Evolutionary conservation across 148 eudicot species (phyloP), one percentile per base, ranked within the genome.

Genomic region (Camellia japonica): DNA sequence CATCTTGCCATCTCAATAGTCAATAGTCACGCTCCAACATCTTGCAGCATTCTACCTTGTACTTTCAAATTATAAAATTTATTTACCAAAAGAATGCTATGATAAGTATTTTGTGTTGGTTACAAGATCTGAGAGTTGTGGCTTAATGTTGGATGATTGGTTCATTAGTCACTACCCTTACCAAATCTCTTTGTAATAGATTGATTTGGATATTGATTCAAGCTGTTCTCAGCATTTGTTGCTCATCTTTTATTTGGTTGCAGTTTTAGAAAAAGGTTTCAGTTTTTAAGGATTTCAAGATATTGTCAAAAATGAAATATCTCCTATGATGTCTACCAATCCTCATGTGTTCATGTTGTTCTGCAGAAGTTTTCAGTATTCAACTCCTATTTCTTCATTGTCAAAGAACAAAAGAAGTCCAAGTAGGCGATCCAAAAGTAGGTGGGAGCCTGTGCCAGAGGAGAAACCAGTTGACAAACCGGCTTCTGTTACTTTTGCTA

Each of bases 401-500:
- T 76, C 89, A 64, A 86, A 83, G 61, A 89, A 84, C 75, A 89
- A 84, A 87, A 91, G 90, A 88, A 96, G 98, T 82, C 97, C 98
- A 18, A 88, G 84, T 83, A 91, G 98, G 84, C 92, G 99, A 68
- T 68, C 92, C 69, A 96, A 96, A 85, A 96, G 98, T 90, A 87
- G 99, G 85, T 96, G 99, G 99, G 99, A 96, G 86, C 99, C 99
- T 82, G 52, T 96, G 78, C 82, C 89, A 71, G 98, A 91, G 82
- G 93, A 91, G 73, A 92, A 92, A 68, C 76, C 82, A 77, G 85
- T 80, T 73, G 88, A 88, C 65, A 90, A 87, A 79, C 84, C 85
- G 16, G 75, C 84, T 55, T 65, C 91, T 68, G 76, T 82, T 67
- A 80, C 88, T 84, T 84, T 79, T 69, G 90, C 83, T 73, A 71